Percentiles rank a stretch among this genome's conserved stretches.
These are phyloP conservation scores for Plasmodium vinckei DNA, from an alignment of 169 alveolate species.

Conservation along the genomic window DNA sequence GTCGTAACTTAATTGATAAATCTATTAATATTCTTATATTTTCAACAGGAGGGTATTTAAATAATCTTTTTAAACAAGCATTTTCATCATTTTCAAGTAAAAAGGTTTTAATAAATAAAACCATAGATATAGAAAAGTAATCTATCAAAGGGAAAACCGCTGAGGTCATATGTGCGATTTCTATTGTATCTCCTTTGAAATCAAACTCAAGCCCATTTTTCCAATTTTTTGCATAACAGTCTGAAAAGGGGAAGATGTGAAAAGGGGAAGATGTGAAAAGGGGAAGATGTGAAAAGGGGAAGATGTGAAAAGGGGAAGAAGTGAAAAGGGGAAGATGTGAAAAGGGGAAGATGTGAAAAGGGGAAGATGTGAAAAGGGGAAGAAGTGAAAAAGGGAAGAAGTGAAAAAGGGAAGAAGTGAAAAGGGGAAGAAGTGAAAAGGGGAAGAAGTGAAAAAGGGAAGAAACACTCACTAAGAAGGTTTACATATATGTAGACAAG, in stretches of 20 bases:
- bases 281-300: too few relatives aligned
- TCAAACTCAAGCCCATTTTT: slow-evolving; percentile 7
- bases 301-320: not conserved
- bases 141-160: slow-evolving; percentile 42
- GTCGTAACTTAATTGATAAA: slow-evolving; percentile 35
- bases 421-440: not conserved
- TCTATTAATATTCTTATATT: slow-evolving; percentile 59
- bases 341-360: too few relatives aligned
- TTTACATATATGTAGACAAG: not conserved
- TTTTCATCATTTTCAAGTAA: slow-evolving; percentile 61
- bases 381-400: not conserved
- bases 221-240: slow-evolving; percentile 42
- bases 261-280: not conserved
- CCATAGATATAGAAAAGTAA: slow-evolving; percentile 60
- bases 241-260: too few relatives aligned
- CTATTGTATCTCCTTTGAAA: slow-evolving; percentile 40
- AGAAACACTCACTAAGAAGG: not conserved
- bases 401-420: not conserved
- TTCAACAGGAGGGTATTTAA: slow-evolving; percentile 72
- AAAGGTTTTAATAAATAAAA: slow-evolving; percentile 47
- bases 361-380: not conserved
- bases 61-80: slow-evolving; percentile 48
- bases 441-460: too few relatives aligned
- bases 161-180: slow-evolving; percentile 39
- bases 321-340: not conserved